phyloP scores from a whole-genome alignment of 148 eudicot species.

The Diospyros lotus region DNA sequence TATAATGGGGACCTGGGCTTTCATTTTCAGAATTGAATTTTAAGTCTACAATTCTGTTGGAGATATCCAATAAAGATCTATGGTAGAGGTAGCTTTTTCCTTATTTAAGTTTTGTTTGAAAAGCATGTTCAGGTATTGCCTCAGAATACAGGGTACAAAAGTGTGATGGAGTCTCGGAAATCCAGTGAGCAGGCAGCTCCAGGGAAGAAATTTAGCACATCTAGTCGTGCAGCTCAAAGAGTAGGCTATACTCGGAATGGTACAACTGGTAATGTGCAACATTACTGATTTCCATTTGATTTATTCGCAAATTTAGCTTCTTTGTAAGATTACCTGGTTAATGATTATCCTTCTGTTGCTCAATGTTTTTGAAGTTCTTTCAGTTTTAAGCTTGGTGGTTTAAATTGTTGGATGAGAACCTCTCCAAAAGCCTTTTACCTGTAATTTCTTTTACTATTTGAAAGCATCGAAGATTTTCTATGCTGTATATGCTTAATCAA shows the following conservation, averaged over 20 bases:
- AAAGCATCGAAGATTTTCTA: neutral
- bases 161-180: constrained; percentile 39
- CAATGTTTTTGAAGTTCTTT: neutral
- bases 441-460: neutral
- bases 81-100: neutral
- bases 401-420: neutral
- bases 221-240: constrained; percentile 50
- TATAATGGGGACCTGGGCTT: neutral
- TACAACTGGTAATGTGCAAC: constrained; percentile 34
- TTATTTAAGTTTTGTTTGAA: constrained; percentile 1
- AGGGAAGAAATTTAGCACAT: constrained; percentile 26
- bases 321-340: neutral
- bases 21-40: neutral
- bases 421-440: neutral
- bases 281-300: neutral
- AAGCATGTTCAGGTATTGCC: constrained; percentile 13
- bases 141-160: constrained; percentile 49
- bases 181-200: constrained; percentile 37
- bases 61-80: neutral
- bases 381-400: neutral
- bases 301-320: neutral
- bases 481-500: neutral
- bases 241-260: constrained; percentile 42
- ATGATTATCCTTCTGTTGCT: neutral
- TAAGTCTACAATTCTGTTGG: neutral